A percentile compares a stretch with the other conserved stretches of the same genome.
Conservation (phyloP, 192 early-diverging fungal species). For the Backusella mclennaniae region DNA sequence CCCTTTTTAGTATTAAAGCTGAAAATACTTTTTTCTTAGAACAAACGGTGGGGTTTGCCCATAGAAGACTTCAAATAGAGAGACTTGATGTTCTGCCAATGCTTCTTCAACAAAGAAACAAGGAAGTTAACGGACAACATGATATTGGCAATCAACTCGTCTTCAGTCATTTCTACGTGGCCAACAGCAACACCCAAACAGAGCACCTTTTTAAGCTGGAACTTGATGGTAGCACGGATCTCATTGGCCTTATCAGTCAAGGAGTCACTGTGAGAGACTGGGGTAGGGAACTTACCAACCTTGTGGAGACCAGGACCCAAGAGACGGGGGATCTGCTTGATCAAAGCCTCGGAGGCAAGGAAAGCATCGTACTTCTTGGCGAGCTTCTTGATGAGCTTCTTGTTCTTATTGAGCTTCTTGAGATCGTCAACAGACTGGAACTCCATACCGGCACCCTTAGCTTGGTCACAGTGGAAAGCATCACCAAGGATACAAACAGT, state of each 20-base stretch:
- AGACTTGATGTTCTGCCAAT: slow-evolving; percentile 99
- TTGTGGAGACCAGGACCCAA: slow-evolving; percentile 98
- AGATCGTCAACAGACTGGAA: slow-evolving; percentile 95
- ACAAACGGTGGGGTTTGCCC: slow-evolving; percentile 90
- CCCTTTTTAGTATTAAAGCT: neutral
- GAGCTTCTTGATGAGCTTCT: slow-evolving; percentile 99
- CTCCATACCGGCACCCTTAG: slow-evolving; percentile 87
- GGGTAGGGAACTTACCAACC: slow-evolving; percentile 97
- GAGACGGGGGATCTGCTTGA: slow-evolving; percentile 99
- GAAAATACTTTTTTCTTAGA: slow-evolving; percentile 52
- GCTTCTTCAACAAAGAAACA: slow-evolving; percentile 97
- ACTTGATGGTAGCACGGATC: slow-evolving; percentile 97
- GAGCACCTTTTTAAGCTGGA: slow-evolving; percentile 99
- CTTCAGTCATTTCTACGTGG: slow-evolving; percentile 92
- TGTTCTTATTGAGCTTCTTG: slow-evolving; percentile 99
- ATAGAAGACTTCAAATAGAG: slow-evolving; percentile 97
- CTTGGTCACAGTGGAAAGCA: slow-evolving; percentile 93
- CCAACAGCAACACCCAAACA: slow-evolving; percentile 97
- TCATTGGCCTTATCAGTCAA: slow-evolving; percentile 87
- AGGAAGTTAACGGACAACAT: slow-evolving; percentile 99
- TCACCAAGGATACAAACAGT: slow-evolving; percentile 95
- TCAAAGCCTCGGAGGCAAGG: slow-evolving; percentile 94
- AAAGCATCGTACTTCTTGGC: slow-evolving; percentile 99
- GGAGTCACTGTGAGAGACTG: slow-evolving; percentile 86
- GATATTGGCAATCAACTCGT: slow-evolving; percentile 94